These are phyloP conservation scores for Globisporangium heterothallicum DNA, from an alignment of 352 stramenopile genomes.

Conservation along the genomic window DNA sequence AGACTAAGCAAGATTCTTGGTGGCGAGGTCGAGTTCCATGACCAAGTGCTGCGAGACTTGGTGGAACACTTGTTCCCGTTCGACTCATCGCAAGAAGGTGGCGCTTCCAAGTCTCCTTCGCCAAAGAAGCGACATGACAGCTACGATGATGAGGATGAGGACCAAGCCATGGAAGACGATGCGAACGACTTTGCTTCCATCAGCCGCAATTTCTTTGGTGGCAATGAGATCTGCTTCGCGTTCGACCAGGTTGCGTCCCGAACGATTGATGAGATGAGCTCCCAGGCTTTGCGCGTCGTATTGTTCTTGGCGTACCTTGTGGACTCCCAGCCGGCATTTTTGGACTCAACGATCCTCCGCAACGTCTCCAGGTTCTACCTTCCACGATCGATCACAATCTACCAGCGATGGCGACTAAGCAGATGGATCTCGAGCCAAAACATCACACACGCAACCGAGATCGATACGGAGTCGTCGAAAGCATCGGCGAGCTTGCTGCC, in stretches of 20 bases:
- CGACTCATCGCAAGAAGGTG: conserved; percentile 21
- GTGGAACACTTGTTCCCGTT: conserved; percentile 55
- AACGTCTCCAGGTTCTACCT: conserved; percentile 41
- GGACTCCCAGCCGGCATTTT: conserved; percentile 48
- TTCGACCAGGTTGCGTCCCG: conserved; percentile 53
- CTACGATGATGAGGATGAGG: conserved; percentile 23
- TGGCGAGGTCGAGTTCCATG: conserved; percentile 38
- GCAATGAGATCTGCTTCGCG: conserved; percentile 49
- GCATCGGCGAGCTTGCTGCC: conserved; percentile 50
- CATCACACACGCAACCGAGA: conserved; percentile 41
- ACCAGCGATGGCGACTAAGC: conserved; percentile 69
- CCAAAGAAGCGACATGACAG: conserved; percentile 14
- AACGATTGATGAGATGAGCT: conserved; percentile 62
- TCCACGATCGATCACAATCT: conserved; percentile 56
- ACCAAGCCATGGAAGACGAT: conserved; percentile 28
- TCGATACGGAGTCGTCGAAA: conserved; percentile 29
- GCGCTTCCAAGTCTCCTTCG: conserved; percentile 19
- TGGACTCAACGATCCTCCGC: conserved; percentile 34
- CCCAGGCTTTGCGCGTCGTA: conserved; percentile 53
- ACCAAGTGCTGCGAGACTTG: conserved; percentile 49
- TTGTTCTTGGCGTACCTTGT: conserved; percentile 60
- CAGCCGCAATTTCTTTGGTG: conserved; percentile 32
- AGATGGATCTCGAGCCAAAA: conserved; percentile 56
- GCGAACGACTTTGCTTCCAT: conserved; percentile 10
- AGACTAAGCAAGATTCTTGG: conserved; percentile 56